Evolutionary conservation across 805 yeast species (phyloP).

Genomic region (Teunomyces stri): DNA sequence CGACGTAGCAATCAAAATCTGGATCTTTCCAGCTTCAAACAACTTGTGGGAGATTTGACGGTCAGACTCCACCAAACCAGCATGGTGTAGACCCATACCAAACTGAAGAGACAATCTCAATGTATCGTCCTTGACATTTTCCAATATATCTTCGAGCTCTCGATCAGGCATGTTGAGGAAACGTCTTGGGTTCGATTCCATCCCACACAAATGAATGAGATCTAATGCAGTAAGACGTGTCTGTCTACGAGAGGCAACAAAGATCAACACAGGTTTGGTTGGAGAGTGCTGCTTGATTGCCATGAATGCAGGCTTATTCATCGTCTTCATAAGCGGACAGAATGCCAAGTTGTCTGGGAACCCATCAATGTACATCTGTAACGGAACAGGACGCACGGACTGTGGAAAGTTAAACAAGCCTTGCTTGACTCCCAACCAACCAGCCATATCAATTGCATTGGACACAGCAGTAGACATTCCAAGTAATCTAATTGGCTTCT

Average conservation of each 20-base stretch:
- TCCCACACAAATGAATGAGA: constrained; percentile 72
- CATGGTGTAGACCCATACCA: constrained; percentile 82
- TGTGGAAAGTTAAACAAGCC: constrained; percentile 80
- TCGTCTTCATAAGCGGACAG: constrained; percentile 81
- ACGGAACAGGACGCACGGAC: constrained; percentile 81
- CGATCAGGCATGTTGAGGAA: constrained; percentile 64
- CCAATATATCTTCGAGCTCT: constrained; percentile 52
- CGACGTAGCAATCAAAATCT: constrained; percentile 74
- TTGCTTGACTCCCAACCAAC: constrained; percentile 73
- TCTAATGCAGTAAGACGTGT: constrained; percentile 79
- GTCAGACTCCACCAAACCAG: constrained; percentile 74
- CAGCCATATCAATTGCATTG: constrained; percentile 82
- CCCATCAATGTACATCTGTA: constrained; percentile 85
- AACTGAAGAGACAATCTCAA: constrained; percentile 68
- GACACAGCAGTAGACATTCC: constrained; percentile 88
- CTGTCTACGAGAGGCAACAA: constrained; percentile 81
- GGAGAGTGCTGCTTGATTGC: constrained; percentile 93
- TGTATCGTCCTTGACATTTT: constrained; percentile 77
- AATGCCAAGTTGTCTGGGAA: constrained; percentile 79
- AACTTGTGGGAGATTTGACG: constrained; percentile 67
- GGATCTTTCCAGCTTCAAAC: constrained; percentile 68
- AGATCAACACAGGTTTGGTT: constrained; percentile 75
- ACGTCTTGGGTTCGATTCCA: constrained; percentile 72
- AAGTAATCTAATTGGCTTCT: constrained; percentile 58
- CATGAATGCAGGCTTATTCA: constrained; percentile 88